Evolutionary conservation across 1,284 basidiomycete genomes (phyloP), one percentile per base, ranked within the genome.

Genomic region (Ustilago crameri): DNA sequence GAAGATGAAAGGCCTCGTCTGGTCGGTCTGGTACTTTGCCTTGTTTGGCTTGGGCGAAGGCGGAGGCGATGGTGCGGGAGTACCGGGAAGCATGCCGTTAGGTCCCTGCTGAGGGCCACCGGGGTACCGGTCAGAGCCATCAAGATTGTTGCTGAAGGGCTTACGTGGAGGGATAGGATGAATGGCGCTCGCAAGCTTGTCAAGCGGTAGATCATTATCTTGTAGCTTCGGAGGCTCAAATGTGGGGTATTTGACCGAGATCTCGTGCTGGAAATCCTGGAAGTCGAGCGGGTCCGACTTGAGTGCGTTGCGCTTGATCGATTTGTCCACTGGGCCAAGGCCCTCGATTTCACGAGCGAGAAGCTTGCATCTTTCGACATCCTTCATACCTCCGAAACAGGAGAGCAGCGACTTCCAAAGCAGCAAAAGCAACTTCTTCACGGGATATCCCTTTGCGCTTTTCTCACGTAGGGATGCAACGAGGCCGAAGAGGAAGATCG

Each of bases 11-110:
- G 96, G 96, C 9, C 93, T 88, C 32, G 86, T 90, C 81, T 96
- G 96, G 83, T 99, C 96, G 0, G 96, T 99, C 84, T 98, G 96
- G 84, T 94, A 99, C 82, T 97, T 95, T 81, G 95, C 93, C 84
- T 98, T 98, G 86, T 98, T 98, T 9, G 92, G 93, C 81, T 95
- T 96, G 14, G 86, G 86, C 18, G 90, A 90, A 0, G 91, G 91
- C 1, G 93, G 91, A 0, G 95, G 95, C 0, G 93, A 89, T 3
- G 95, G 94, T 23, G 92, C 93, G 1, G 93, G 94, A 20, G 80
- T 82, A n/a, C 72, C 79, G 0, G 76, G 71, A 4, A 62, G 45
- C 54, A 69, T 60, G 47, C 66, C 67, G 41, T 65, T 51, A 22
- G 47, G 56, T 1, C 53, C 68, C 20, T 77, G 73, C 26, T 10